Conservation (phyloP, 164 flowering plant species). For the Stephania yunnanensis region DNA sequence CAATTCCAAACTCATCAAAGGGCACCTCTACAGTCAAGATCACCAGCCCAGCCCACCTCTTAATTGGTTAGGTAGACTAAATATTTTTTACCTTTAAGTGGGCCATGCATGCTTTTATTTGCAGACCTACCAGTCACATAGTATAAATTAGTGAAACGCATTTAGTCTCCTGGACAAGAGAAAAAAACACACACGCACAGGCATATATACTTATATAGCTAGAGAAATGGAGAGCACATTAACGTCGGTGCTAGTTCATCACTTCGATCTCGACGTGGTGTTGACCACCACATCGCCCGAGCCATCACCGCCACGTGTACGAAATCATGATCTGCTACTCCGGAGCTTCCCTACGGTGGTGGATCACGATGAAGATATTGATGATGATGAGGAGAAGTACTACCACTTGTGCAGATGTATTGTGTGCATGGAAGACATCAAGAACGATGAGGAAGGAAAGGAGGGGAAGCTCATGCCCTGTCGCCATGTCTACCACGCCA, state of each 20-base stretch:
- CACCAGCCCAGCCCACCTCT: no score
- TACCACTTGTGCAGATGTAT: neutral
- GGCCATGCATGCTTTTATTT: neutral
- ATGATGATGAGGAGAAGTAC: neutral
- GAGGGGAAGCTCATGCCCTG: slow-evolving; percentile 6
- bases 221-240: neutral
- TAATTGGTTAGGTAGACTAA: neutral
- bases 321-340: neutral
- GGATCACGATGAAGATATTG: neutral
- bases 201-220: no score
- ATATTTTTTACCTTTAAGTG: neutral
- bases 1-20: no score
- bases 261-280: slow-evolving; percentile 2
- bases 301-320: neutral
- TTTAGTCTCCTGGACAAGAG: neutral
- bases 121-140: neutral
- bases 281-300: neutral
- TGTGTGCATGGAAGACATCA: slow-evolving; percentile 7
- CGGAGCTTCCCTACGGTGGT: neutral
- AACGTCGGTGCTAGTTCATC: neutral
- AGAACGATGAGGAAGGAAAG: neutral
- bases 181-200: no score
- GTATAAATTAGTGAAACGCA: neutral
- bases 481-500: slow-evolving; percentile 5
- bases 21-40: no score